Percentiles rank a stretch among this genome's conserved stretches.
These are phyloP conservation scores for Leccinum cinnamomeum DNA, from an alignment of 1,284 basidiomycete species.

Conservation along the genomic window DNA sequence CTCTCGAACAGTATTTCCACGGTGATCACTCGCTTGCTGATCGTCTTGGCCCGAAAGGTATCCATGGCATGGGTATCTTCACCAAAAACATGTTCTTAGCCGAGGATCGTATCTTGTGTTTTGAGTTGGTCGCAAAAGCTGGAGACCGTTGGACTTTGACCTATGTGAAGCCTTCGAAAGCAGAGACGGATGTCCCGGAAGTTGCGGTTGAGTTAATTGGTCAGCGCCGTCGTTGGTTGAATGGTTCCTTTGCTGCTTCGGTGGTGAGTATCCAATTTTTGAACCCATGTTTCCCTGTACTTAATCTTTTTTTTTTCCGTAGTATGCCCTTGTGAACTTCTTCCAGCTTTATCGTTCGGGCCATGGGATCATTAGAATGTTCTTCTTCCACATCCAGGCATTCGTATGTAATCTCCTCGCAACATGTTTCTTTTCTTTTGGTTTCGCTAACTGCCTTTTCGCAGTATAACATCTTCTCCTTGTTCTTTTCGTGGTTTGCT, in stretches of 20 bases:
- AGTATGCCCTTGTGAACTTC: constrained; percentile 95
- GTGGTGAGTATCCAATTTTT: constrained; percentile 55
- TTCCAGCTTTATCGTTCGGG: constrained; percentile 86
- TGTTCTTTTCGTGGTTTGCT: constrained; percentile 91
- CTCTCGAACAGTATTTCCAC: constrained; percentile 97
- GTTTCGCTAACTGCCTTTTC: constrained; percentile 4
- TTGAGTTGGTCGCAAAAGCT: constrained; percentile 93
- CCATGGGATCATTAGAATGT: constrained; percentile 85
- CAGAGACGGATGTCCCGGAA: constrained; percentile 94
- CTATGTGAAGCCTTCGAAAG: constrained; percentile 95
- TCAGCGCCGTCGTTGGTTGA: constrained; percentile 94
- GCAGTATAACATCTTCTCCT: constrained; percentile 76
- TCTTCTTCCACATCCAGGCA: constrained; percentile 94
- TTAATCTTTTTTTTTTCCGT: constrained; percentile 1
- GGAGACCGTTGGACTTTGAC: constrained; percentile 86
- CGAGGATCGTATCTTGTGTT: constrained; percentile 95
- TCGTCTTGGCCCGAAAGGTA: constrained; percentile 90
- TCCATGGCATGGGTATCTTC: constrained; percentile 98
- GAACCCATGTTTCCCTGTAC: neutral
- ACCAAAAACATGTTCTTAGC: constrained; percentile 96
- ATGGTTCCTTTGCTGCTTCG: constrained; percentile 96
- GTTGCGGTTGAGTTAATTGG: constrained; percentile 89
- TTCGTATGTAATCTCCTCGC: constrained; percentile 49
- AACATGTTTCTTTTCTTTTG: neutral
- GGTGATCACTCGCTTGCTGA: constrained; percentile 95